phyloP scores from a whole-genome alignment of 331 rosid species.

The Pyrus hybrid region DNA sequence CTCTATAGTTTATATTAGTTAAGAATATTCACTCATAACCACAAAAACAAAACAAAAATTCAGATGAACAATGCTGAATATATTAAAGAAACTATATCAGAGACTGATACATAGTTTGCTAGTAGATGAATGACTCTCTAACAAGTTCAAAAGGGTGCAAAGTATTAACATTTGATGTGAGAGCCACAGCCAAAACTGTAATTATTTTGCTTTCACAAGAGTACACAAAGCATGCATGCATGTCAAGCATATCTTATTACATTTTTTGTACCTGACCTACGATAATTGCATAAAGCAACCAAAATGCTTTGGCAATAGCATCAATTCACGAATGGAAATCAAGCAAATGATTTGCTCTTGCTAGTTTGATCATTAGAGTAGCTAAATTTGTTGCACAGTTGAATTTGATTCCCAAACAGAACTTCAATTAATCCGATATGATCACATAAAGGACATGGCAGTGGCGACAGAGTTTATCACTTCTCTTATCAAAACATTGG shows the following conservation, averaged over 20 bases:
- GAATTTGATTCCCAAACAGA: not conserved
- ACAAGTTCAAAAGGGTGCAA: not conserved
- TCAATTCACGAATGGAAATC: not conserved
- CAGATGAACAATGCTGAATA: not conserved
- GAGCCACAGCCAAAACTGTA: conserved; percentile 3
- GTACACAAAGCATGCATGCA: not conserved
- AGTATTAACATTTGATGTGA: conserved; percentile 4
- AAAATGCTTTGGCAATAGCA: conserved; percentile 8
- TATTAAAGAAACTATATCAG: not conserved
- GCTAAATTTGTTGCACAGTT: not conserved
- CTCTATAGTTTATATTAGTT: not conserved
- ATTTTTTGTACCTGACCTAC: not conserved
- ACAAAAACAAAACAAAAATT: too few species aligned
- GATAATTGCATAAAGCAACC: conserved; percentile 12
- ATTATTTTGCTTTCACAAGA: conserved; percentile 12
- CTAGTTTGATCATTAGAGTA: not conserved
- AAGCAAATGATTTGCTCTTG: not conserved
- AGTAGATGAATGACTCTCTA: not conserved
- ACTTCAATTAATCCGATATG: not conserved
- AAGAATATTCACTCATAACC: not conserved
- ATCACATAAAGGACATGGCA: not conserved
- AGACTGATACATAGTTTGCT: not conserved
- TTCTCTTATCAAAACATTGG: conserved; percentile 46
- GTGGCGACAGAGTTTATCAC: not conserved
- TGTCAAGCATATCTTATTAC: conserved; percentile 9